phyloP scores from a whole-genome alignment of 179 eudicot species.

The Beta corolliflora region DNA sequence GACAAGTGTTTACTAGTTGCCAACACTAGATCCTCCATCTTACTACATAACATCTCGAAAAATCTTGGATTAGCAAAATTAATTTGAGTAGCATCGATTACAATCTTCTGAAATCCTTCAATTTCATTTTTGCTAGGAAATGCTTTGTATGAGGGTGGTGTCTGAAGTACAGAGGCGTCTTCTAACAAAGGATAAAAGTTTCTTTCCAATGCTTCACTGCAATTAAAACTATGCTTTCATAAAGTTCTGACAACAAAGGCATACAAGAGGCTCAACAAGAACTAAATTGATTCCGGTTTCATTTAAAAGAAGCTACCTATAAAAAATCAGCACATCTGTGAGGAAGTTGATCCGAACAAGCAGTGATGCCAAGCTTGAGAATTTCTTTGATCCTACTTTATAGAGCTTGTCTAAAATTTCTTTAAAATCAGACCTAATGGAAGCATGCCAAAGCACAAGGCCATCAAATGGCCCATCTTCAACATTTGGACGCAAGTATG shows the following conservation, averaged over 20 bases:
- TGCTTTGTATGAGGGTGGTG: constrained; percentile 33
- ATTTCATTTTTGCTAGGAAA: constrained; percentile 56
- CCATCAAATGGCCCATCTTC: constrained; percentile 48
- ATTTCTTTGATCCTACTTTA: constrained; percentile 41
- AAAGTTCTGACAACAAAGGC: background rate
- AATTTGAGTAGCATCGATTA: constrained; percentile 43
- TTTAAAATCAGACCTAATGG: constrained; percentile 57
- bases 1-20: constrained; percentile 47
- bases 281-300: constrained; percentile 16
- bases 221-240: constrained; percentile 25
- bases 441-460: constrained; percentile 68
- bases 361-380: constrained; percentile 46
- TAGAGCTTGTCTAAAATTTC: constrained; percentile 54
- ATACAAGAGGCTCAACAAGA: background rate
- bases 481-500: constrained; percentile 26
- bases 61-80: constrained; percentile 37
- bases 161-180: constrained; percentile 36
- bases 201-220: constrained; percentile 68
- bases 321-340: constrained; percentile 63
- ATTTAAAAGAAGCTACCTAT: constrained; percentile 53
- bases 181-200: constrained; percentile 49
- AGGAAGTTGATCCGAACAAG: constrained; percentile 63
- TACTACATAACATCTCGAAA: constrained; percentile 54
- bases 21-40: constrained; percentile 52
- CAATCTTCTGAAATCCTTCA: constrained; percentile 57